Evolutionary conservation across 1,139 yeast species (phyloP).

Genomic region (Zygosaccharomyces pseudobailii): DNA sequence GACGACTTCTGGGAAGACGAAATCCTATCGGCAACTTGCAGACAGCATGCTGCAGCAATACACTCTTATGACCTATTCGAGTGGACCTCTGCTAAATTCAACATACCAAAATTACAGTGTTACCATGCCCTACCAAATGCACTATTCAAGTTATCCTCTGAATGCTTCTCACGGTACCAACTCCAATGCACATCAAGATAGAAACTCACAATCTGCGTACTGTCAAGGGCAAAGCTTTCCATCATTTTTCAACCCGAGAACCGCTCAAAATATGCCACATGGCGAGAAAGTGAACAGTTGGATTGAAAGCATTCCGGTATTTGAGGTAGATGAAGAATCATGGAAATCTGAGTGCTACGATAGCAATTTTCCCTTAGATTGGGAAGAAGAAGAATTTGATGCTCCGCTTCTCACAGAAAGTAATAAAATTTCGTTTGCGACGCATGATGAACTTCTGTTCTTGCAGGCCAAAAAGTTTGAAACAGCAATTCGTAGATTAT

Average conservation of each 20-base stretch:
- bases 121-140: slow-evolving; percentile 9
- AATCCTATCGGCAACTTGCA: slow-evolving; percentile 1
- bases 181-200: not conserved
- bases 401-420: slow-evolving; percentile 7
- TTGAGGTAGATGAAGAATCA: slow-evolving; percentile 14
- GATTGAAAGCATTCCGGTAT: slow-evolving; percentile 53
- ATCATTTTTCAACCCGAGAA: slow-evolving; percentile 50
- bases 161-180: slow-evolving; percentile 1
- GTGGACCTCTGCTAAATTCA: slow-evolving; percentile 12
- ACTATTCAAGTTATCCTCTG: slow-evolving; percentile 9
- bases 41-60: slow-evolving; percentile 14
- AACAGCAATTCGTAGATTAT: slow-evolving; percentile 25
- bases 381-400: slow-evolving; percentile 34
- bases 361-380: slow-evolving; percentile 22
- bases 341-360: slow-evolving; percentile 23
- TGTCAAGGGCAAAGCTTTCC: slow-evolving; percentile 34
- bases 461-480: slow-evolving; percentile 31
- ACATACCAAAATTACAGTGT: slow-evolving; percentile 12
- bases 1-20: slow-evolving; percentile 7
- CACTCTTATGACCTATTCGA: slow-evolving; percentile 16
- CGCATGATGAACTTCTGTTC: slow-evolving; percentile 28
- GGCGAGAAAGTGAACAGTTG: slow-evolving; percentile 59
- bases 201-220: not conserved
- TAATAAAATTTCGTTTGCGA: slow-evolving; percentile 16
- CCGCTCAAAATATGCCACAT: slow-evolving; percentile 53